Evolutionary conservation across 257 asterid genomes (phyloP).

Genomic region (Solanum clarkiae): DNA sequence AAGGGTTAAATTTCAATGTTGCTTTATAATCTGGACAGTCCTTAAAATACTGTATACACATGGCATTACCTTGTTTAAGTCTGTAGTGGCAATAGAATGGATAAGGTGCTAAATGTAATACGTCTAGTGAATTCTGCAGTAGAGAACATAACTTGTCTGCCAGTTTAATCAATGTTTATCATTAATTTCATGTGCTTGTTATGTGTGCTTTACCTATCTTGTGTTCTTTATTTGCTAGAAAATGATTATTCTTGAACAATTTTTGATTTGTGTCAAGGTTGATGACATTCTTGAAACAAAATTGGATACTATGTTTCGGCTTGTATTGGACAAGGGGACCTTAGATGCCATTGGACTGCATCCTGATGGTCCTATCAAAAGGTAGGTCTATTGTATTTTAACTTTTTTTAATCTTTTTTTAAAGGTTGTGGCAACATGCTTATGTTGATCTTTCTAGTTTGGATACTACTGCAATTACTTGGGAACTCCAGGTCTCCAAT

Average conservation of each 20-base stretch:
- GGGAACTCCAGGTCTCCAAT: background rate
- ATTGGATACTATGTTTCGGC: slow-evolving; percentile 68
- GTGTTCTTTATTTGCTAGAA: background rate
- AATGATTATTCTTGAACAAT: background rate
- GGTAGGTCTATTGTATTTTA: slow-evolving; percentile 26
- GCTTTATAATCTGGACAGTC: background rate
- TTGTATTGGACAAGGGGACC: slow-evolving; percentile 88
- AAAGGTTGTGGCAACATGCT: background rate
- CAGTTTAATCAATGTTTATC: background rate
- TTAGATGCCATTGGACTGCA: slow-evolving; percentile 96
- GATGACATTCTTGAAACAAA: slow-evolving; percentile 90
- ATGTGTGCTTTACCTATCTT: background rate
- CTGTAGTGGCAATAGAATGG: background rate
- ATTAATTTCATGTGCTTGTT: background rate
- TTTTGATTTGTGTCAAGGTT: slow-evolving; percentile 39
- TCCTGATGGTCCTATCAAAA: slow-evolving; percentile 92
- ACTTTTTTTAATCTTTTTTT: background rate
- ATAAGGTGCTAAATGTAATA: background rate
- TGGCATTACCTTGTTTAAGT: background rate
- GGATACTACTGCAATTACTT: background rate
- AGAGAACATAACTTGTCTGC: background rate
- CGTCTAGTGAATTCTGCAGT: background rate
- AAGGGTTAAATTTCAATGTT: background rate
- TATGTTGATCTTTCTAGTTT: background rate
- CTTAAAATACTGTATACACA: background rate